phyloP scores from a whole-genome alignment of 2,329 filamentous ascomycete genomes.

The Chrysoporthe puriensis region DNA sequence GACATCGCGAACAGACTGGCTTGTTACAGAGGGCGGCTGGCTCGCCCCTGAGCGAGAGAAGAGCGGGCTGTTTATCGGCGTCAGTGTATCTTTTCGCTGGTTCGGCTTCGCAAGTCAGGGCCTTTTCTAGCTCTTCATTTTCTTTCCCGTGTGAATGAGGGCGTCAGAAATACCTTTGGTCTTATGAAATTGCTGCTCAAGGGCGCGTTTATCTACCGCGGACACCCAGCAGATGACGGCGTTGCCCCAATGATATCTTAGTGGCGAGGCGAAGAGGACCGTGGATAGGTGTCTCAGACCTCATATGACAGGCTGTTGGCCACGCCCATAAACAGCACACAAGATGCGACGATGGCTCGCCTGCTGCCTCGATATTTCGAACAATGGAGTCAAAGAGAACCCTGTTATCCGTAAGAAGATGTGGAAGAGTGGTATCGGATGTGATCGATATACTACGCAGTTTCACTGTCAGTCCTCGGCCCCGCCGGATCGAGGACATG shows the following conservation, averaged over 20 bases:
- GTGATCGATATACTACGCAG: neutral
- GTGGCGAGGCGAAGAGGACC: neutral
- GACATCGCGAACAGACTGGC: slow-evolving; percentile 8
- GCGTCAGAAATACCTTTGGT: neutral
- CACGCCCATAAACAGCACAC: neutral
- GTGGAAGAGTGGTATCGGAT: neutral
- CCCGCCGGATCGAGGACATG: neutral
- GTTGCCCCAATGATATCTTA: neutral
- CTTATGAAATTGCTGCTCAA: no score
- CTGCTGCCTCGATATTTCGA: neutral
- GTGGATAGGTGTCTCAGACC: neutral
- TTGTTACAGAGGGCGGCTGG: neutral
- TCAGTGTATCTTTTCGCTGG: neutral
- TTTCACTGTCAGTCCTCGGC: neutral
- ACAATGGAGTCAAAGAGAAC: neutral
- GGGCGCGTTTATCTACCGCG: no score
- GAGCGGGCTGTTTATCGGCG: neutral
- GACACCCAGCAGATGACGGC: neutral
- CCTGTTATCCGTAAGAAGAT: neutral
- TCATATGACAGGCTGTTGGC: neutral
- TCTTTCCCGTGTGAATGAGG: neutral
- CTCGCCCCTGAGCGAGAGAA: neutral
- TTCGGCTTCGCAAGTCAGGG: neutral
- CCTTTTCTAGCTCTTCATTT: neutral
- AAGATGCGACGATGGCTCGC: neutral